Evolutionary conservation across 2,329 filamentous ascomycete species (phyloP).

Genomic region (Camptophora hylomeconis): DNA sequence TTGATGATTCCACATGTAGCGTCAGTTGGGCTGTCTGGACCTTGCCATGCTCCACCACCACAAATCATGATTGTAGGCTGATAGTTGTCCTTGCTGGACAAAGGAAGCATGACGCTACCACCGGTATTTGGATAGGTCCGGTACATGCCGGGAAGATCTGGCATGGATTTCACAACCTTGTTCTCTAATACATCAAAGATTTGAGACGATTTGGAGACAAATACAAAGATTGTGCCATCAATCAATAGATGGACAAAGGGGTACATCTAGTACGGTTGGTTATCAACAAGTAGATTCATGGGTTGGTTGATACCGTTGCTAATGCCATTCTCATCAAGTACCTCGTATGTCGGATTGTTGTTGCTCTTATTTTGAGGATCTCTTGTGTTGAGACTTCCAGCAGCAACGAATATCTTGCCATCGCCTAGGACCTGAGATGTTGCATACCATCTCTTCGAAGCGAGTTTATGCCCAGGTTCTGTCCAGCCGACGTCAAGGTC

Average conservation of each 20-base stretch:
- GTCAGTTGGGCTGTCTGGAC: slow-evolving; percentile 45
- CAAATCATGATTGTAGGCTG: slow-evolving; percentile 44
- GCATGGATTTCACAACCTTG: slow-evolving; percentile 32
- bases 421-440: slow-evolving; percentile 46
- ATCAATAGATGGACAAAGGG: slow-evolving; percentile 47
- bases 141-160: slow-evolving; percentile 42
- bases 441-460: slow-evolving; percentile 47
- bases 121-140: slow-evolving; percentile 50
- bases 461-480: slow-evolving; percentile 43
- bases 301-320: slow-evolving; percentile 34
- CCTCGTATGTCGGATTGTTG: slow-evolving; percentile 53
- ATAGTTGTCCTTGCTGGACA: slow-evolving; percentile 40
- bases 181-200: slow-evolving; percentile 39
- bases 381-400: slow-evolving; percentile 46
- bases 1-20: slow-evolving; percentile 44
- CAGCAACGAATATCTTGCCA: slow-evolving; percentile 45
- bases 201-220: slow-evolving; percentile 43
- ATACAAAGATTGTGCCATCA: slow-evolving; percentile 45
- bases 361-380: slow-evolving; percentile 41
- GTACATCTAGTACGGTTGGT: slow-evolving; percentile 53
- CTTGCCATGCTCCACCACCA: slow-evolving; percentile 47
- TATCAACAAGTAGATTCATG: slow-evolving; percentile 42
- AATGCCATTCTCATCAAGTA: slow-evolving; percentile 37
- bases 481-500: slow-evolving; percentile 35
- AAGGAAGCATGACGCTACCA: slow-evolving; percentile 42